phyloP scores from a whole-genome alignment of 306 rosid species.

The Vigna reflexopilosa region DNA sequence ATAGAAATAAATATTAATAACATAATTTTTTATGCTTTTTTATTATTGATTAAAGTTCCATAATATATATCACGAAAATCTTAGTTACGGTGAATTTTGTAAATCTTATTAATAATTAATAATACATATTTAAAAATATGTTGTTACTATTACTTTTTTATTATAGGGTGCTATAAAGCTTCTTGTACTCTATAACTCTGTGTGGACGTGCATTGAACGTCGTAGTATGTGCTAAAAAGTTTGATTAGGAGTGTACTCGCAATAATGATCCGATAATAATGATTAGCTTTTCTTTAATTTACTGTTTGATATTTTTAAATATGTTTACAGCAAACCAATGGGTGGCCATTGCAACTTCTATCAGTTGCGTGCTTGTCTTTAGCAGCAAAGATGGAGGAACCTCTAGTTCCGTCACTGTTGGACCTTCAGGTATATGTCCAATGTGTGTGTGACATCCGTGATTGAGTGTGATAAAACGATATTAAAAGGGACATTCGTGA shows the following conservation, averaged over 20 bases:
- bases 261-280: slow-evolving; percentile 23
- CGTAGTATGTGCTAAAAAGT: slow-evolving; percentile 44
- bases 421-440: slow-evolving; percentile 79
- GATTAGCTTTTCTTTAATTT: slow-evolving; percentile 3
- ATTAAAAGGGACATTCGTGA: slow-evolving; percentile 13
- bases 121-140: background rate
- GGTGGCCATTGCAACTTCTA: slow-evolving; percentile 94
- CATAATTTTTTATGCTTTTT: background rate
- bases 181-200: slow-evolving; percentile 4
- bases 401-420: slow-evolving; percentile 84
- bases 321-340: slow-evolving; percentile 69
- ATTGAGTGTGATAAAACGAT: background rate
- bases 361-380: slow-evolving; percentile 93
- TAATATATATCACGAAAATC: background rate
- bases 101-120: background rate
- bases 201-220: slow-evolving; percentile 37
- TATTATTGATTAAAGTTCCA: background rate
- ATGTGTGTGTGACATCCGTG: background rate
- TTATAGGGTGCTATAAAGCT: slow-evolving; percentile 9
- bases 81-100: background rate
- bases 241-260: slow-evolving; percentile 21
- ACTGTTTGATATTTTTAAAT: slow-evolving; percentile 28
- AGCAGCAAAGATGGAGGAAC: slow-evolving; percentile 99
- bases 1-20: background rate
- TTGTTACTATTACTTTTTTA: background rate